These are phyloP conservation scores for Stagonosporopsis cucurbitacearum DNA, from an alignment of 2,329 filamentous ascomycete species.

Conservation along the genomic window DNA sequence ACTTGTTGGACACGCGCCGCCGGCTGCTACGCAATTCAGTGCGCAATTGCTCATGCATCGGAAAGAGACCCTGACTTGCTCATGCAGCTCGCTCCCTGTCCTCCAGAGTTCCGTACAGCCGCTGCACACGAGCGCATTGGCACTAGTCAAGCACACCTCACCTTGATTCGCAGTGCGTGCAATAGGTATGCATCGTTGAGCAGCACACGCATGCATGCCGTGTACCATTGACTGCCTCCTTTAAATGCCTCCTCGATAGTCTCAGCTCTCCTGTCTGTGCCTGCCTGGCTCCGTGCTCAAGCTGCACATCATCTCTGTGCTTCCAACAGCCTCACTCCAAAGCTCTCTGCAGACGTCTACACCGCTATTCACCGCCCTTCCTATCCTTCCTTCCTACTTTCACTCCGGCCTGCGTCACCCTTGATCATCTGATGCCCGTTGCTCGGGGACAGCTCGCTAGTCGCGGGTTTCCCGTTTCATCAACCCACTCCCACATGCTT, in stretches of 20 bases:
- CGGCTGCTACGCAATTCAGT: constrained; percentile 10
- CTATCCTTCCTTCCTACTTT: constrained; percentile 10
- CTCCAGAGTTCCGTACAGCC: constrained; percentile 6
- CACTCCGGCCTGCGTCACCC: constrained; percentile 20
- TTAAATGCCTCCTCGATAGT: constrained; percentile 8
- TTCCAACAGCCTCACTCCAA: constrained; percentile 2
- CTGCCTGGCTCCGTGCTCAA: background rate
- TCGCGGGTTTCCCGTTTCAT: constrained; percentile 29
- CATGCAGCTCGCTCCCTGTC: constrained; percentile 3
- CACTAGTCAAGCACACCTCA: constrained; percentile 5
- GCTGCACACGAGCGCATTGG: constrained; percentile 6
- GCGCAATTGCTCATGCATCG: constrained; percentile 19
- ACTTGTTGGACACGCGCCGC: background rate
- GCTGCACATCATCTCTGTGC: constrained; percentile 7
- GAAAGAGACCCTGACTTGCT: constrained; percentile 16
- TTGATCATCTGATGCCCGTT: constrained; percentile 42
- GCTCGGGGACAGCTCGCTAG: constrained; percentile 21
- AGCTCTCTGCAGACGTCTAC: constrained; percentile 2
- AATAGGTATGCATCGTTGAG: constrained; percentile 9
- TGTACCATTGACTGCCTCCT: constrained; percentile 3
- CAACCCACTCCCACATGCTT: constrained; percentile 22
- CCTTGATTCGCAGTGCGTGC: constrained; percentile 2
- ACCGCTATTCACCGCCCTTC: constrained; percentile 15
- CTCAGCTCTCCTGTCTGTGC: constrained; percentile 6
- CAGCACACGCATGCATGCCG: constrained; percentile 8